Base-by-base conservation (phyloP, 768 basidiomycete species). In the Ramaria rubella region DNA sequence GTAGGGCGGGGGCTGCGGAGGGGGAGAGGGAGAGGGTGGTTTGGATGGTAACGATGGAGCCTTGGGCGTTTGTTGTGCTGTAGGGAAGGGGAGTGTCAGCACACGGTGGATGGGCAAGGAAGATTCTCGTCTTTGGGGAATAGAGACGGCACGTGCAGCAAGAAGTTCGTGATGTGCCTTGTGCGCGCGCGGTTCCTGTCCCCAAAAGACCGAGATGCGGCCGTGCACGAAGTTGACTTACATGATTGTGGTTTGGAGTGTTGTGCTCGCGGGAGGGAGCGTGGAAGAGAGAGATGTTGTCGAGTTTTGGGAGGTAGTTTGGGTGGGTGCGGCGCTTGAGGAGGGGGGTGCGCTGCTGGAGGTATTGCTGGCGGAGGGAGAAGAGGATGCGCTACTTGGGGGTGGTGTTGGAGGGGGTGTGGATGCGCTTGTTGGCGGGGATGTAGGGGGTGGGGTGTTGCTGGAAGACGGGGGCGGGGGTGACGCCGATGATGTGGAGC, bases 1-100 rank as follows among this genome's bases (percentile, higher is more conserved):
- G 48, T 7, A 60, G 38, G 42, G 49, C 59, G 43, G 48, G 17
- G 36, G 62, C 59, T 9, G 60, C 58, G 19, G 29, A 15, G 4
- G 57, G 17, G n/a, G 52, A 15, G 26, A 23, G 27, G 27, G 51
- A n/a, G 24, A 30, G 6, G 51, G 57, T 45, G n/a, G 24, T 49
- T 17, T 26, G 33, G 46, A 48, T 45, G 34, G 57, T 24, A 49
- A 27, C 21, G 38, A 26, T 21, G 33, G 51, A 43, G 31, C 50
- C 36, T 53, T 51, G 27, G 12, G 57, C 52, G 33, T 54, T 5
- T 31, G 51, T 52, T 23, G 57, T 48, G 36, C 57, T 29, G 57
- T 24, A 17, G 12, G 14, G 40, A 2, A 42, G 8, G 40, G 23
- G 21, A 5, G 21, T 17, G 23, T n/a, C 4, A 42, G 40, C 23